Percentiles rank a stretch among this genome's conserved stretches.
Evolutionary conservation across 2,329 filamentous ascomycete species (phyloP).

Genomic region (Cladosporium sphaerospermum): DNA sequence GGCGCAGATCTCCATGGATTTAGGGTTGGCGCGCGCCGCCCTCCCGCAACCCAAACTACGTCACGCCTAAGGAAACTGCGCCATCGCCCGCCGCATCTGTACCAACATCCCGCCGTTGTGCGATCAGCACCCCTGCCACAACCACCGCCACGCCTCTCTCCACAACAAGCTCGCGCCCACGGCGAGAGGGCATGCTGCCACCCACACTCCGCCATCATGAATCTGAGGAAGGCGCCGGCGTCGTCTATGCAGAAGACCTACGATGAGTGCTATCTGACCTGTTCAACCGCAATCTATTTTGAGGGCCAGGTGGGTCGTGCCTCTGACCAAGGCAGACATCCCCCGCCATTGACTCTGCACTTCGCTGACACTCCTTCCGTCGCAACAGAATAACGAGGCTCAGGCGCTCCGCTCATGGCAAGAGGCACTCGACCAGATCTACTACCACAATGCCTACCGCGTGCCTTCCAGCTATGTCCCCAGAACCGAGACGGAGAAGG

Average conservation of each 20-base stretch:
- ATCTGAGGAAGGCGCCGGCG: slow-evolving; percentile 50
- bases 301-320: slow-evolving; percentile 67
- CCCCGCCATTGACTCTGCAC: neutral
- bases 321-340: slow-evolving; percentile 1
- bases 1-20: too few relatives aligned
- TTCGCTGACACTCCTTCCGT: slow-evolving; percentile 3
- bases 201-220: slow-evolving; percentile 2
- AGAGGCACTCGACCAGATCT: slow-evolving; percentile 79
- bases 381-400: slow-evolving; percentile 73
- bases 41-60: too few relatives aligned
- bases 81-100: too few relatives aligned
- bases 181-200: neutral
- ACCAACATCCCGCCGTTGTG: too few relatives aligned
- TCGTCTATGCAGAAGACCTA: slow-evolving; percentile 92
- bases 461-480: slow-evolving; percentile 63
- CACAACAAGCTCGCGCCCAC: too few relatives aligned
- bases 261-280: slow-evolving; percentile 90
- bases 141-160: too few relatives aligned
- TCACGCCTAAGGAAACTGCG: neutral
- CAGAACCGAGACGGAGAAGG: slow-evolving; percentile 74
- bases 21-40: too few relatives aligned
- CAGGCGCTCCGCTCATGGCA: slow-evolving; percentile 91
- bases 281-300: slow-evolving; percentile 93
- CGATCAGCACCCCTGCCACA: neutral
- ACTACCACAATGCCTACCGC: slow-evolving; percentile 74